phyloP scores from a whole-genome alignment of 805 yeast species.

The Starmerella geochares region DNA sequence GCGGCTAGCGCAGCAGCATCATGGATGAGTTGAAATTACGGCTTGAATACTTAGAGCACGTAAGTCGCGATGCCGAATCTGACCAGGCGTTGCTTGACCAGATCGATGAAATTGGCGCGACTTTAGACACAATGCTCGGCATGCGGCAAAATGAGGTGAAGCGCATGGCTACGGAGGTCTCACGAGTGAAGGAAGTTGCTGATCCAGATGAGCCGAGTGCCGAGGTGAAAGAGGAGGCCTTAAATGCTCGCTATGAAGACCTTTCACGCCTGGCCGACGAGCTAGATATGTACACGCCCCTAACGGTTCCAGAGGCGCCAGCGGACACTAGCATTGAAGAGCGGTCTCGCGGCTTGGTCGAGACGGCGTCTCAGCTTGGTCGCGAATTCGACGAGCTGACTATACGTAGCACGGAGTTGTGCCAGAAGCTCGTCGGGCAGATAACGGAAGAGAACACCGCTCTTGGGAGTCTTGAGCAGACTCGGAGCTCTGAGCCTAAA shows the following conservation, averaged over 20 bases:
- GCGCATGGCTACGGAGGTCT: slow-evolving; percentile 15
- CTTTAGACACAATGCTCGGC: slow-evolving; percentile 15
- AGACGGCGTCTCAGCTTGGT: slow-evolving; percentile 15
- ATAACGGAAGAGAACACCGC: slow-evolving; percentile 13
- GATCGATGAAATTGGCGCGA: slow-evolving; percentile 15
- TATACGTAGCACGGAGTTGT: slow-evolving; percentile 18
- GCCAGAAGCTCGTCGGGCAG: slow-evolving; percentile 16
- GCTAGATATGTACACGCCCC: slow-evolving; percentile 11
- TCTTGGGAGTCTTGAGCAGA: neutral
- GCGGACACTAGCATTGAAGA: slow-evolving; percentile 2
- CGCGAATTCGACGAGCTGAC: slow-evolving; percentile 24
- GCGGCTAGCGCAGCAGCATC: neutral
- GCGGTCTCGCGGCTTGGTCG: slow-evolving; percentile 7
- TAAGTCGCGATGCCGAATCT: slow-evolving; percentile 4
- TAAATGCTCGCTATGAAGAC: slow-evolving; percentile 12
- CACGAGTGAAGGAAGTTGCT: neutral
- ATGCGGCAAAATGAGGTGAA: slow-evolving; percentile 14
- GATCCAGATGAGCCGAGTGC: neutral
- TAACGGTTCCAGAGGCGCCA: slow-evolving; percentile 11
- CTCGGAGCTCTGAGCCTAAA: neutral
- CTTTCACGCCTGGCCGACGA: slow-evolving; percentile 12
- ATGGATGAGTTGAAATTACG: slow-evolving; percentile 23
- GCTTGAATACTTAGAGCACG: slow-evolving; percentile 21
- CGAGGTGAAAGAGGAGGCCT: slow-evolving; percentile 9
- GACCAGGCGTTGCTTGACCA: slow-evolving; percentile 11